Percentiles rank a stretch among this genome's conserved stretches.
Evolutionary conservation across 768 basidiomycete genomes (phyloP).

Genomic region (Phanerodontia chrysosporium): DNA sequence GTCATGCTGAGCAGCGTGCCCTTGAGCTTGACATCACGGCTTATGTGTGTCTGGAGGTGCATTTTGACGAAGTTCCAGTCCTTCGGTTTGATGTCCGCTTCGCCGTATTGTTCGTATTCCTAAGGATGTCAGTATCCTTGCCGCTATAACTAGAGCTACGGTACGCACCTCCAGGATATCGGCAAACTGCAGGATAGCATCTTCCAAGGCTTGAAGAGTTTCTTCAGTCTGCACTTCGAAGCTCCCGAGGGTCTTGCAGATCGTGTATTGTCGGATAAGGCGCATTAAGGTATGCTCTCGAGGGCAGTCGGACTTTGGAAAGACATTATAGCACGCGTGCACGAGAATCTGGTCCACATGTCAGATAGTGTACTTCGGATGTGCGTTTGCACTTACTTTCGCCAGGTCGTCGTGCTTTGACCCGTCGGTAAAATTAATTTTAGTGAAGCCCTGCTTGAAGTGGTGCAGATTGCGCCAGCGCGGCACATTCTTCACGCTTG

Average conservation of each 20-base stretch:
- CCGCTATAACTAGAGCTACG: not conserved
- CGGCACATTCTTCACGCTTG: not conserved
- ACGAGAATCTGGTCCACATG: not conserved
- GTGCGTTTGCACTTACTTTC: not conserved
- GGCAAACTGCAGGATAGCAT: not conserved
- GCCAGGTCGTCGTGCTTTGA: not conserved
- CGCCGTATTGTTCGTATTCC: not conserved
- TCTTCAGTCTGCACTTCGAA: not conserved
- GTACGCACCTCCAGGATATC: not conserved
- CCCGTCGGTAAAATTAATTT: not conserved
- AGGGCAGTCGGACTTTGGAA: not conserved
- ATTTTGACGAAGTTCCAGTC: constrained; percentile 14
- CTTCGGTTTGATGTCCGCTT: not conserved
- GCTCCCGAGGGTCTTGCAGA: not conserved
- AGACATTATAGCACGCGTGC: not conserved
- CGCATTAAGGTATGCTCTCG: not conserved
- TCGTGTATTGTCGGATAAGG: not conserved
- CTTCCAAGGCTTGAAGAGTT: not conserved
- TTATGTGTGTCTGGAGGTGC: constrained; percentile 4
- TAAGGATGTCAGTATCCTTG: not conserved
- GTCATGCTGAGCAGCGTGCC: constrained; percentile 5
- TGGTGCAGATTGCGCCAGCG: not conserved
- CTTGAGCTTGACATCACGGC: constrained; percentile 2
- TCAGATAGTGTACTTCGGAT: too few species aligned
- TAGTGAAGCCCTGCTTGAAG: not conserved